Evolutionary conservation across 2,329 filamentous ascomycete species (phyloP).

Genomic region (Podosphaera fusca): DNA sequence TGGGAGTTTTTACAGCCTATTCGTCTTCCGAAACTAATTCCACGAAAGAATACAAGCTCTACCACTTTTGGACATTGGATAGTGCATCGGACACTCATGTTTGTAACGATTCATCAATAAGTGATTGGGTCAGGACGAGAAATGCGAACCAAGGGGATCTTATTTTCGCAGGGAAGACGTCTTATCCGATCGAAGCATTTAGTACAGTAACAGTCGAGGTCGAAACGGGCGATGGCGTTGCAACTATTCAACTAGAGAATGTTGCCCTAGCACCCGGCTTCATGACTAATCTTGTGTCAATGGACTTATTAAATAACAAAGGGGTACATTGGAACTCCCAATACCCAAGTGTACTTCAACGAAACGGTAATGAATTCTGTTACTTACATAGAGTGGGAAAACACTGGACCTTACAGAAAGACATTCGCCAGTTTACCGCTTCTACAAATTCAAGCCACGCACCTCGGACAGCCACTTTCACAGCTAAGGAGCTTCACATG

Average conservation of each 20-base stretch:
- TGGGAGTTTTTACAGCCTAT: not conserved
- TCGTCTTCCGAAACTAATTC: not conserved
- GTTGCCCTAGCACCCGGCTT: not conserved
- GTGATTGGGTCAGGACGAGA: not conserved
- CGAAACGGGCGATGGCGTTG: not conserved
- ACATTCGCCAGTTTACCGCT: too few relatives aligned
- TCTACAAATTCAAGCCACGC: too few relatives aligned
- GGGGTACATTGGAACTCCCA: not conserved
- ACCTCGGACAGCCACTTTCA: not conserved
- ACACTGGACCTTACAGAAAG: too few relatives aligned
- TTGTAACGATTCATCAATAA: not conserved
- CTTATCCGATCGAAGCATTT: not conserved
- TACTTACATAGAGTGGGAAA: too few relatives aligned
- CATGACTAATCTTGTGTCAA: not conserved
- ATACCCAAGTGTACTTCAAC: not conserved
- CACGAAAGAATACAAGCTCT: not conserved
- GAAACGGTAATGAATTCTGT: not conserved
- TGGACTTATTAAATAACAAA: not conserved
- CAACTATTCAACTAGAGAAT: not conserved
- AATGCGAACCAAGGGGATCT: not conserved
- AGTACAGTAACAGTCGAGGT: not conserved
- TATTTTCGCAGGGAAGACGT: not conserved
- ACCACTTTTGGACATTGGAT: not conserved
- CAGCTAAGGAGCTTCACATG: not conserved
- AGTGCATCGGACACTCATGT: not conserved